Evolutionary conservation across 352 stramenopile genomes (phyloP), one percentile per base, ranked within the genome.

Genomic region (Phytophthora idaei): DNA sequence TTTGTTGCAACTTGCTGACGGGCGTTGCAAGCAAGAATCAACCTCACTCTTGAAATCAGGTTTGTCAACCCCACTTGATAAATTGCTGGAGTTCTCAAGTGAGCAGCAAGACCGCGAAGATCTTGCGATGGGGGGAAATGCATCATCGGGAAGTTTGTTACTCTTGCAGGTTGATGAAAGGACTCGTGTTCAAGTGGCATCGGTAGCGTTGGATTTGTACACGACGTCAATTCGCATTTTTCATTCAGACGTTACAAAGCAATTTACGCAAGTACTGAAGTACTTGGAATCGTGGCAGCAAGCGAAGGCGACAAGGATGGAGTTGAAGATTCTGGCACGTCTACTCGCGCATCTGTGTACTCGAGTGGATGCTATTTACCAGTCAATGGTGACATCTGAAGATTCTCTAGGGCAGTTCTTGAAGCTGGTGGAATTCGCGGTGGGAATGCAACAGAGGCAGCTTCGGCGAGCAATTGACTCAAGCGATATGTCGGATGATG

Each of bases 191-290:
- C 61, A 62, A 45, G 52, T 85, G 14, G 68, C 70, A 34, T 80
- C 78, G 1, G 72, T 68, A 36, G 72, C 76, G 5, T 41, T 87
- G 44, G 77, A 87, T 71, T 44, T 87, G 32, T 82, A 87, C 53
- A 81, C 74, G 6, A 82, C 77, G 14, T 85, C 77, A 8, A 85
- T 77, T 57, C 73, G 67, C 32, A 74, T 85, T 50, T 82, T 82
- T 29, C 69, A 87, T 32, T 70, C 77, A 7, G 64, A 85, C n/a
- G 69, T 85, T 21, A 69, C 50, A 27, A 73, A 87, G 17, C 78
- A 87, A 9, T 69, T 87, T 34, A 60, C 63, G 1, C 66, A 78
- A 45, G 65, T 80, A 51, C 64, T 87, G 1, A 74, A 71, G 37
- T 78, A 82, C 62, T 64, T 87, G 48, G 49, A 71, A 17, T n/a